Base-by-base conservation (phyloP, 2,329 filamentous ascomycete genomes). In the Aspergillus sp. region DNA sequence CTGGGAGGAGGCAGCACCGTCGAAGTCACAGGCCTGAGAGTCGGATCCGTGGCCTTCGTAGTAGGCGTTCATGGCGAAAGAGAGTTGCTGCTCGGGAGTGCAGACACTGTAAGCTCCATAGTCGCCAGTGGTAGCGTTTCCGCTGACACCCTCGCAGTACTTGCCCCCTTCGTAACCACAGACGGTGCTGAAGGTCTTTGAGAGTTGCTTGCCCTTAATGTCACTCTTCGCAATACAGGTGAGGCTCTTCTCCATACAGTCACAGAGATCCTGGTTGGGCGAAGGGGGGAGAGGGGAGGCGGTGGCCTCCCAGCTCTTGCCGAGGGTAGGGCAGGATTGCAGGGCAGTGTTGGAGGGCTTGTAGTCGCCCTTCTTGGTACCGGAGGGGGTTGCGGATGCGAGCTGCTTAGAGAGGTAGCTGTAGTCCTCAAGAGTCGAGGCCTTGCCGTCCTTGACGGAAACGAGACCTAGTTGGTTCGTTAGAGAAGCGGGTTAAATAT, bases 171-270 rank as follows among this genome's bases (percentile, higher is more conserved):
- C 64, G 50, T 66, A 71, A 53, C 77, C 76, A 52, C 77, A 80
- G 48, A 79, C 71, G 37, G 68, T 69, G 47, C 71, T 82, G 76
- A 97, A 98, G 62, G 96, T 83, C 11, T 82, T 77, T 44, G 84
- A 84, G 66, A 86, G 89, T 56, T 85, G 77, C 51, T 86, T 79
- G 47, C 77, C 71, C 61, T 82, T 76, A 23, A 91, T 77, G 66
- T 76, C 75, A 37, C 80, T 73, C 35, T 83, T 79, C 59, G 90
- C 85, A 31, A 83, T 82, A 78, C 93, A 98, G 56, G 79, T 77
- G 54, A 96, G 79, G 48, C 84, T 86, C 60, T 84, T 80, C 72
- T 84, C 83, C 90, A 96, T 96, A 84, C 95, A 98, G 55, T 81
- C 76, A 82, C 95, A 98, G 52, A 96, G 86, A 48, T 85, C 70